These are phyloP conservation scores for Leccinum sublutescens DNA, from an alignment of 768 basidiomycete species.

Conservation along the genomic window DNA sequence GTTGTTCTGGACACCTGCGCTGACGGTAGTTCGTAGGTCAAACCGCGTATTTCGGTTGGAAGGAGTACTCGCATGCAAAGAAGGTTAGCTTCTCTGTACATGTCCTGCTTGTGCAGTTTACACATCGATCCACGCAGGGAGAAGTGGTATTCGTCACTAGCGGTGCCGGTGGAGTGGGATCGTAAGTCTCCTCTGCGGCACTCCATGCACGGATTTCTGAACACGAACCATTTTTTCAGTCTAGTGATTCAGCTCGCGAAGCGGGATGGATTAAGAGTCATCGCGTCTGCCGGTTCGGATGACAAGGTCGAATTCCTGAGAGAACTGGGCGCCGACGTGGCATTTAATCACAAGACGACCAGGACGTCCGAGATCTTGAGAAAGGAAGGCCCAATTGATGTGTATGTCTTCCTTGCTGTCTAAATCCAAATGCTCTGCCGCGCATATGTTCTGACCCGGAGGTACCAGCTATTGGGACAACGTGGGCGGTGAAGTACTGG, in stretches of 20 bases:
- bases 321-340: conserved; percentile 63
- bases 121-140: conserved; percentile 31
- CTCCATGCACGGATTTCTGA: neutral
- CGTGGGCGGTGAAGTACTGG: conserved; percentile 59
- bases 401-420: conserved; percentile 32
- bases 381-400: conserved; percentile 56
- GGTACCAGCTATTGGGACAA: conserved; percentile 38
- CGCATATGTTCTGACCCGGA: neutral
- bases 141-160: conserved; percentile 50
- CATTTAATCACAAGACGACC: conserved; percentile 72
- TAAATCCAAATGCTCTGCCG: neutral
- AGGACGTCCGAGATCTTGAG: conserved; percentile 49
- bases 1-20: conserved; percentile 6
- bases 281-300: conserved; percentile 70
- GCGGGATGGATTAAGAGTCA: conserved; percentile 56
- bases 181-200: conserved; percentile 36
- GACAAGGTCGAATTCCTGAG: conserved; percentile 66
- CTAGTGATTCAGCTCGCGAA: conserved; percentile 54
- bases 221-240: conserved; percentile 19
- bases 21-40: conserved; percentile 15
- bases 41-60: conserved; percentile 16
- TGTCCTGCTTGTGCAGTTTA: neutral
- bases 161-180: conserved; percentile 54
- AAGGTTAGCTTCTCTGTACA: neutral
- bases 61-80: conserved; percentile 17